Base-by-base conservation (phyloP, 1,284 basidiomycete species). In the Austroboletus niveus region DNA sequence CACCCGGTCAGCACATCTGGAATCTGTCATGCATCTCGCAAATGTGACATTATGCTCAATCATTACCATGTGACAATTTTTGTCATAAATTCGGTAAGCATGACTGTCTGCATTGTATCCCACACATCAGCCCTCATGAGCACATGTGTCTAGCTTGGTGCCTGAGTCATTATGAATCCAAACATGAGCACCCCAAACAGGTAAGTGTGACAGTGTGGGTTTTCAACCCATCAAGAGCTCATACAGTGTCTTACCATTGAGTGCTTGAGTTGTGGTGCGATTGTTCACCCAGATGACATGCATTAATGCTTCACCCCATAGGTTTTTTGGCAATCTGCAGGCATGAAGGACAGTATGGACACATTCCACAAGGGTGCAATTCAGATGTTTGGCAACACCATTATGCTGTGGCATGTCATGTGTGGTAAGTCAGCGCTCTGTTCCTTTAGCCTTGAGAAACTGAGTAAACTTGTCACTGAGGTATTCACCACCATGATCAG, bases 401-500 rank as follows among this genome's bases (percentile, higher is more conserved):
- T 55, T 55, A 2, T 54, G 52, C 12, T 55, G 45, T 6, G 34
- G 45, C 1, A 22, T 54, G 5, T 55, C 27, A 2, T 55, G 29
- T 0, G 3, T 20, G 15, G 43, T 55, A 2, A 53, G 39, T 15
- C 39, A 31, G 0, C 20, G 5, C 8, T 45, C 27, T 0, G 31
- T 55, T 1, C 51, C 39, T 29, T 46, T 2, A 0, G n/a, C 1
- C 7, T 52, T 22, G 1, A 56, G 14, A 8, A 45, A 17, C 22
- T 0, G 0, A 2, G 0, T 53, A 9, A 57, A 57, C 14, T 56
- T 15, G 0, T 47, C 5, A 1, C 48, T 42, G 1, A 55, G 39
- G n/a, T 55, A 47, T 15, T 54, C 11, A 0, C 53, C 30, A 1
- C 50, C 14, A 6, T 4, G 4, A 9, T 55, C 36, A n/a, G n/a